phyloP scores from a whole-genome alignment of 2,329 filamentous ascomycete species.

The Beauveria scarabaeidicola region DNA sequence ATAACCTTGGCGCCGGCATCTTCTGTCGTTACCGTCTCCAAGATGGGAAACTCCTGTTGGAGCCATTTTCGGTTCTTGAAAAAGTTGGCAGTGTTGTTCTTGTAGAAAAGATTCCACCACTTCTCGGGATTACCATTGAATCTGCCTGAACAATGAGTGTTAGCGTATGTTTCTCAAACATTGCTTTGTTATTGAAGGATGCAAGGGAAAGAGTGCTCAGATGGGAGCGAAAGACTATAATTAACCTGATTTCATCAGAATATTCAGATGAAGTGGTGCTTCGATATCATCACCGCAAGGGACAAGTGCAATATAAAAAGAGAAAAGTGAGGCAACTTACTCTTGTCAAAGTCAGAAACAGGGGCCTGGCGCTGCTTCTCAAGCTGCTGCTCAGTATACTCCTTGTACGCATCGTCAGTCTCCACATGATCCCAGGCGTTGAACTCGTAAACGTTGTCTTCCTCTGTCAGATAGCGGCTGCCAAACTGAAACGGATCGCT shows the following conservation, averaged over 20 bases:
- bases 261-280: slow-evolving; percentile 56
- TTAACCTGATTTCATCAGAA: slow-evolving; percentile 52
- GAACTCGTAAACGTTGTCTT: slow-evolving; percentile 90
- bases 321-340: slow-evolving; percentile 35
- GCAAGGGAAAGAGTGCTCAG: slow-evolving; percentile 36
- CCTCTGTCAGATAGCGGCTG: slow-evolving; percentile 72
- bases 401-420: slow-evolving; percentile 79
- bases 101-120: slow-evolving; percentile 98
- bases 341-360: slow-evolving; percentile 88
- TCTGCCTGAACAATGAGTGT: slow-evolving; percentile 45
- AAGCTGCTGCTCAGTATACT: slow-evolving; percentile 79
- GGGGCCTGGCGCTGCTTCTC: slow-evolving; percentile 75
- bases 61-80: slow-evolving; percentile 99
- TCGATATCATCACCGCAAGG: slow-evolving; percentile 43
- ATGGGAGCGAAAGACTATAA: slow-evolving; percentile 66
- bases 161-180: slow-evolving; percentile 23
- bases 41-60: slow-evolving; percentile 85
- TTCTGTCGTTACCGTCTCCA: slow-evolving; percentile 65
- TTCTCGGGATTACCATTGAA: slow-evolving; percentile 88
- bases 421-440: slow-evolving; percentile 99
- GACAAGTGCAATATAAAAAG: slow-evolving; percentile 1
- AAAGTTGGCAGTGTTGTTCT: slow-evolving; percentile 94
- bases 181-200: background rate
- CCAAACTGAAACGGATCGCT: slow-evolving; percentile 94
- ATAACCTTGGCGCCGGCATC: slow-evolving; percentile 63